Base-by-base conservation (phyloP, 2,329 filamentous ascomycete genomes). In the Phaeosphaeria sp. region DNA sequence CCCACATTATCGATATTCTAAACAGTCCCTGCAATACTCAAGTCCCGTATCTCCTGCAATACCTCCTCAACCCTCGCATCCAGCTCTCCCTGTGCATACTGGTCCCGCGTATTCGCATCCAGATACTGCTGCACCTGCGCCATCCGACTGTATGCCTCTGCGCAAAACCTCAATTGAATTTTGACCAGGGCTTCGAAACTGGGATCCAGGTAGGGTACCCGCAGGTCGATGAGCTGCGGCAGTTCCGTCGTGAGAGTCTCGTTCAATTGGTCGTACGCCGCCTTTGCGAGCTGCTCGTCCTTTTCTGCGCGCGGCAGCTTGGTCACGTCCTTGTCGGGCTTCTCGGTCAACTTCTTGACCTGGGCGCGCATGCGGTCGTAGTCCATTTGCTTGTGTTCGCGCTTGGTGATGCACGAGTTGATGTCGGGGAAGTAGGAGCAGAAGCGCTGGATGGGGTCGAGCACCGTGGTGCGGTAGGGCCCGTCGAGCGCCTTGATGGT, bases 391-490 rank as follows among this genome's bases (percentile, higher is more conserved):
- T 99, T 99, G 86, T 99, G 91, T 73, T 96, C 91, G 72, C 96
- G 92, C 83, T 99, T 99, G 82, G 98, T 99, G 80, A 99, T 97
- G 80, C 94, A 97, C 82, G 97, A 93, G 80, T 99, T 99, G 75
- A 99, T 93, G 77, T 99, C 95, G 33, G 95, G 94, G 79, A 99
- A 99, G 82, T 99, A 99, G 67, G 92, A 92, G 82, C 94, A 98
- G 83, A 98, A 99, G 65, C 93, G 88, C 63, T 90, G 90, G 76
- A 99, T 99, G 43, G 95, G 95, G 69, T 99, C 95, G 48, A 99
- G 86, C 25, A 99, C 95, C 6, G 95, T 98, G 44, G 91, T 91
- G 78, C 91, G 87, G 80, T 97, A 99, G 47, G 95, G 96, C 3
- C 95, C 95, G 79, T 99, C 95, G 63, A 99, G 84, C 6, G 95